Conservation (phyloP, 352 stramenopile genomes). For the Pythium sp. region DNA sequence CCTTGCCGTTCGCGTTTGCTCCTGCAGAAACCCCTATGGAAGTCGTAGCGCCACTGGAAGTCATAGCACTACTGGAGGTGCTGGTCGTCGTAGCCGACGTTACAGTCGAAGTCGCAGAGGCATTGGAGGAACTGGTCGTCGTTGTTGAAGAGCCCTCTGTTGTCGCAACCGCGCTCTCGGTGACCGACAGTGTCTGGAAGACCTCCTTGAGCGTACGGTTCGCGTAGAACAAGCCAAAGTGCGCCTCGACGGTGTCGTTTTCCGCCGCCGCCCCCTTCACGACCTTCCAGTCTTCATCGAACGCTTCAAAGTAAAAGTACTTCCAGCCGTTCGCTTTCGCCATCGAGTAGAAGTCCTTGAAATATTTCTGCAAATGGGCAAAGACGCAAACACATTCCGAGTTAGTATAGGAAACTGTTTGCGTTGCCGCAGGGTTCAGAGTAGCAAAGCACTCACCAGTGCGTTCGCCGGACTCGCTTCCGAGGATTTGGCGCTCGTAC, state of each 20-base stretch:
- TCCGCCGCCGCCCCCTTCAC: constrained; percentile 9
- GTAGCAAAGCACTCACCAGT: constrained; percentile 7
- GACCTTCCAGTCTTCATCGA: constrained; percentile 63
- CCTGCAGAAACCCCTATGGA: not conserved
- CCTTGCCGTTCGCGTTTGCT: not conserved
- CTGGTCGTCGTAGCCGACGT: too few relatives aligned
- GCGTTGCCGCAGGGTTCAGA: too few relatives aligned
- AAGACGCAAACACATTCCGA: not conserved
- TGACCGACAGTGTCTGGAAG: constrained; percentile 34
- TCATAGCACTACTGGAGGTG: too few relatives aligned
- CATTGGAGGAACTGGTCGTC: not conserved
- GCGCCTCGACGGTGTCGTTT: constrained; percentile 51
- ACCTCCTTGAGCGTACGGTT: constrained; percentile 44
- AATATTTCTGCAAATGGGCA: constrained; percentile 27
- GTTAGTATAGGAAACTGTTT: not conserved
- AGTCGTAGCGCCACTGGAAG: not conserved
- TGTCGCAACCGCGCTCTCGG: not conserved
- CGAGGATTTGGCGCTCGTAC: constrained; percentile 33
- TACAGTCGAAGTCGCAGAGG: too few relatives aligned
- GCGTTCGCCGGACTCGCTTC: constrained; percentile 40
- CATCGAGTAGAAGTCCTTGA: constrained; percentile 52
- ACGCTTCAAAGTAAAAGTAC: constrained; percentile 74
- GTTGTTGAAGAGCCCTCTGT: not conserved
- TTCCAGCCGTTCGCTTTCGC: constrained; percentile 37
- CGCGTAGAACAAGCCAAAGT: constrained; percentile 56